Evolutionary conservation across 768 basidiomycete species (phyloP).

Genomic region (Candolleomyces eurysporus): DNA sequence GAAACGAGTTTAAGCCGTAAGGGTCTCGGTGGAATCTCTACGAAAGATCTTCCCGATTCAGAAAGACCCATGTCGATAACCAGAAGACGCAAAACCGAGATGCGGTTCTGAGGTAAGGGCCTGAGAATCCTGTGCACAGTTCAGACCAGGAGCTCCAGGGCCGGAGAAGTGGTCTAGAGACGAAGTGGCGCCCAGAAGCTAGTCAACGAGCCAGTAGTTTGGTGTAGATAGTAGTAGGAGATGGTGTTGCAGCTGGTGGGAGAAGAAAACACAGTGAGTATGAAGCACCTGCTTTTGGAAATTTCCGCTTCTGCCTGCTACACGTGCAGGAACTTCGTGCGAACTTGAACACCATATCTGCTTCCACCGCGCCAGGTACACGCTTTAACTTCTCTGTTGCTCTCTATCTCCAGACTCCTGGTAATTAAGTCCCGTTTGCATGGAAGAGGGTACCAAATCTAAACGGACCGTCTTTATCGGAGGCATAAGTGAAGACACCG

Average conservation of each 20-base stretch:
- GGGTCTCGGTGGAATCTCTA: slow-evolving; percentile 31
- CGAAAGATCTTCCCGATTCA: slow-evolving; percentile 16
- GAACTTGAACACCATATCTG: slow-evolving; percentile 34
- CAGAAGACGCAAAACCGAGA: no score
- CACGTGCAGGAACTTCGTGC: slow-evolving; percentile 30
- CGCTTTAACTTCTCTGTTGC: neutral
- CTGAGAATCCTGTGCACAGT: no score
- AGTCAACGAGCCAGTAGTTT: neutral
- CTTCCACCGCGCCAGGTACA: slow-evolving; percentile 8
- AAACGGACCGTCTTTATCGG: slow-evolving; percentile 88
- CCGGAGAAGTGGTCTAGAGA: neutral
- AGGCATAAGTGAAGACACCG: slow-evolving; percentile 79
- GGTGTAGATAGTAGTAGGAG: no score
- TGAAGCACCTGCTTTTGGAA: neutral
- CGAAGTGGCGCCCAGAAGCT: neutral
- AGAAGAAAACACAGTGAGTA: slow-evolving; percentile 2
- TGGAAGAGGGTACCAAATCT: slow-evolving; percentile 83
- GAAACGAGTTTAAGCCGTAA: slow-evolving; percentile 30
- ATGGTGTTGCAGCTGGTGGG: neutral
- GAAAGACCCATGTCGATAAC: slow-evolving; percentile 21
- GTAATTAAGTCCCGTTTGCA: slow-evolving; percentile 22
- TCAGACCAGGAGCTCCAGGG: no score
- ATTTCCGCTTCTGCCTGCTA: neutral
- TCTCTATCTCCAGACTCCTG: slow-evolving; percentile 3
- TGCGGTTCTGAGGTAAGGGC: no score